Evolutionary conservation across 805 yeast genomes (phyloP).

Genomic region (Kodamaea lidongshanica): DNA sequence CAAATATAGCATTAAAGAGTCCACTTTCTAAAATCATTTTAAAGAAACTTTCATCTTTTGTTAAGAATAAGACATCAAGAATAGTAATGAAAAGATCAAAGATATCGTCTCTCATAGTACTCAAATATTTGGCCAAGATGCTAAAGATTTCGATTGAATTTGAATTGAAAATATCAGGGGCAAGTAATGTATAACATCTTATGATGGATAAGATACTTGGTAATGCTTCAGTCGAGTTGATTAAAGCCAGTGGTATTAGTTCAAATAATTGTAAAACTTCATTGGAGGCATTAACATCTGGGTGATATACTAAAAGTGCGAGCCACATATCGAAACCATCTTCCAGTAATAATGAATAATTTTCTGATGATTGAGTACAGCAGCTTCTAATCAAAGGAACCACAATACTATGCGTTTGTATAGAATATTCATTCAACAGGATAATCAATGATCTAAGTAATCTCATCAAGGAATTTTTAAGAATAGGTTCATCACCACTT

Average conservation of each 20-base stretch:
- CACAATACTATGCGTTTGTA: conserved; percentile 46
- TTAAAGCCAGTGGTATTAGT: conserved; percentile 50
- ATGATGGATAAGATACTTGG: conserved; percentile 56
- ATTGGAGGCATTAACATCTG: conserved; percentile 18
- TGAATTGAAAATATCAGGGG: conserved; percentile 36
- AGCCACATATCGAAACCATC: conserved; percentile 87
- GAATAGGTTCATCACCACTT: conserved; percentile 37
- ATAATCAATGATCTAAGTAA: conserved; percentile 50
- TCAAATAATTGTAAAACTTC: conserved; percentile 44
- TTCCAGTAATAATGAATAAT: conserved; percentile 58
- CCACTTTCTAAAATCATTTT: conserved; percentile 23
- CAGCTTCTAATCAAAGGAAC: conserved; percentile 65
- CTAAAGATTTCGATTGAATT: conserved; percentile 40
- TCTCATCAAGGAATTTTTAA: conserved; percentile 39
- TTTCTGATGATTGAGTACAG: conserved; percentile 39
- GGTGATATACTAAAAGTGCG: conserved; percentile 58
- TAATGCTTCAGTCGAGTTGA: conserved; percentile 67
- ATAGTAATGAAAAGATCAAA: conserved; percentile 48
- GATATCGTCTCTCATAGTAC: conserved; percentile 66
- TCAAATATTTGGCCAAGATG: conserved; percentile 47
- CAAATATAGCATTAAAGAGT: conserved; percentile 36
- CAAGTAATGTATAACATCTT: conserved; percentile 54
- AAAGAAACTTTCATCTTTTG: conserved; percentile 21
- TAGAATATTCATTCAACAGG: conserved; percentile 51
- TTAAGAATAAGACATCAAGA: conserved; percentile 45